Evolutionary conservation across 768 basidiomycete genomes (phyloP).

Genomic region (Termitomyces sp.): DNA sequence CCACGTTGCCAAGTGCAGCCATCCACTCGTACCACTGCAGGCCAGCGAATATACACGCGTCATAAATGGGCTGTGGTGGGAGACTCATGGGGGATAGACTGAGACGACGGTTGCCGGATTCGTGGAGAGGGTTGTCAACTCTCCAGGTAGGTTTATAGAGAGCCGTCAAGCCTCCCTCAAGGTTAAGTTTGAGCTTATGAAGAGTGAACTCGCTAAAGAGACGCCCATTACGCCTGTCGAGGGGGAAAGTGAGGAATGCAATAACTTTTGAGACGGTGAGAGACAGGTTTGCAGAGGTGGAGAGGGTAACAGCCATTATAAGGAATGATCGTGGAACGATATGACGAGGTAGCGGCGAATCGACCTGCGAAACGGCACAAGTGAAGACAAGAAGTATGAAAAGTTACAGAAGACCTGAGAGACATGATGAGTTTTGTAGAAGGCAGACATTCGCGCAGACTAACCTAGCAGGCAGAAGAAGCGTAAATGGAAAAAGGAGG

Average conservation of each 20-base stretch:
- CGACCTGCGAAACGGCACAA: conserved; percentile 53
- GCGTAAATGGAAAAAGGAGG: conserved; percentile 1
- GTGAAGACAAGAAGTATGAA: conserved; percentile 9
- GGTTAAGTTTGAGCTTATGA: conserved; percentile 59
- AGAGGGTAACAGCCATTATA: conserved; percentile 26
- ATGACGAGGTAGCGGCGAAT: conserved; percentile 26
- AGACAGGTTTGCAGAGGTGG: conserved; percentile 43
- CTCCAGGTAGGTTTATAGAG: conserved; percentile 66
- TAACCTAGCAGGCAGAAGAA: conserved; percentile 4
- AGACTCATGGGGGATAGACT: conserved; percentile 62
- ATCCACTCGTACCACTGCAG: conserved; percentile 86
- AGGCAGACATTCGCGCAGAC: neutral
- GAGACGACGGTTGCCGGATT: conserved; percentile 70
- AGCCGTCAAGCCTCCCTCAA: conserved; percentile 68
- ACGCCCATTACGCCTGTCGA: conserved; percentile 39
- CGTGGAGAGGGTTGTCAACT: conserved; percentile 55
- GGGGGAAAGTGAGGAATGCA: conserved; percentile 64
- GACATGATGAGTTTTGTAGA: conserved; percentile 5
- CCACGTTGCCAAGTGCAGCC: conserved; percentile 53
- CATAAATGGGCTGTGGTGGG: conserved; percentile 67
- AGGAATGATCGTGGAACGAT: conserved; percentile 16
- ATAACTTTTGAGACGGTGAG: conserved; percentile 70
- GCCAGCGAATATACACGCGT: conserved; percentile 61
- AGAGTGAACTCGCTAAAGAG: conserved; percentile 52
- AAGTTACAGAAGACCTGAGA: conserved; percentile 12